Evolutionary conservation across 495 filamentous ascomycete genomes (phyloP).

Genomic region (Aspergillus avenaceus): DNA sequence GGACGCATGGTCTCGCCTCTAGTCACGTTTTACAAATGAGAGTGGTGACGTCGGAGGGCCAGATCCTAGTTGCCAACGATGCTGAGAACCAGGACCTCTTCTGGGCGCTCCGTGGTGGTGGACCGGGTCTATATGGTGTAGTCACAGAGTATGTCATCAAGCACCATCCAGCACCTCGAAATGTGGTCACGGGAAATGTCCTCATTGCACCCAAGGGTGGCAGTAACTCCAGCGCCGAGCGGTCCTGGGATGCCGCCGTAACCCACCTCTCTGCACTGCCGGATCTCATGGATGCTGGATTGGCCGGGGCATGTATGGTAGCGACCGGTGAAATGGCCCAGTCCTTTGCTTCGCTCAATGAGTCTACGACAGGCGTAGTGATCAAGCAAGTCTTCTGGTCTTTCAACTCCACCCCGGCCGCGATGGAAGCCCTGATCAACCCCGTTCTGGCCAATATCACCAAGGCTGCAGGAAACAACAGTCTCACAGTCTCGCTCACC

Average conservation of each 20-base stretch:
- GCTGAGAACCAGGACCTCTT: constrained; percentile 48
- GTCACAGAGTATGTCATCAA: constrained; percentile 40
- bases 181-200: constrained; percentile 19
- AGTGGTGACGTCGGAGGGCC: constrained; percentile 48
- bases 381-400: constrained; percentile 3
- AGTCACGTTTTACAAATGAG: constrained; percentile 51
- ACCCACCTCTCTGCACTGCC: constrained; percentile 37
- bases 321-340: not conserved
- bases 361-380: not conserved
- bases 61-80: constrained; percentile 39
- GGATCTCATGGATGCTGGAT: constrained; percentile 28
- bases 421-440: too few species aligned
- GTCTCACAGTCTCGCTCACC: too few species aligned
- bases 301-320: not conserved
- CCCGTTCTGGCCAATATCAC: too few species aligned
- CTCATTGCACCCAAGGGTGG: constrained; percentile 21
- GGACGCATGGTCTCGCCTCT: constrained; percentile 49
- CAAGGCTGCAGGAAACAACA: too few species aligned
- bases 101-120: constrained; percentile 37
- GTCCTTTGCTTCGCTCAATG: not conserved
- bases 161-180: constrained; percentile 30
- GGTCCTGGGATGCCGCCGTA: constrained; percentile 41
- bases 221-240: constrained; percentile 19
- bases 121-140: constrained; percentile 26
- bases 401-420: too few species aligned